Percentiles rank a stretch among this genome's conserved stretches.
phyloP scores from a whole-genome alignment of 345 rosid genomes.

The Camelina neglecta region DNA sequence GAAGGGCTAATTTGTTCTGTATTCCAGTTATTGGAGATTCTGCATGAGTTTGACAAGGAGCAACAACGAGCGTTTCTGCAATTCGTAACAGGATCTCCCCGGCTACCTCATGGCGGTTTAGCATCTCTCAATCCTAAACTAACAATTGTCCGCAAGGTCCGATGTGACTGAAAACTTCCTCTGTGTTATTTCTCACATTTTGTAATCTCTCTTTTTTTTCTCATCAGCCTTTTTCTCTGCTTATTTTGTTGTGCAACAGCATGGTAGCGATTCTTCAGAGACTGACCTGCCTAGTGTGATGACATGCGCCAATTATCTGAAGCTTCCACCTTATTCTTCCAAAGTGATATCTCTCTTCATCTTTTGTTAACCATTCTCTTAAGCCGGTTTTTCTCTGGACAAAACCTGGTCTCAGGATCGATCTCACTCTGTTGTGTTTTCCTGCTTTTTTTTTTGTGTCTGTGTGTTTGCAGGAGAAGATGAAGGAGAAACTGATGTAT shows the following conservation, averaged over 20 bases:
- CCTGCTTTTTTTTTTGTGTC: background rate
- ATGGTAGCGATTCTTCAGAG: constrained; percentile 67
- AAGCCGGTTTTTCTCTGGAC: background rate
- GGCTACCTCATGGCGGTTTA: constrained; percentile 94
- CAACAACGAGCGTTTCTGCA: constrained; percentile 83
- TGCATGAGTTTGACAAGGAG: constrained; percentile 68
- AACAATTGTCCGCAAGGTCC: constrained; percentile 92
- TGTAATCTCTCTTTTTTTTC: background rate
- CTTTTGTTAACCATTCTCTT: constrained; percentile 3
- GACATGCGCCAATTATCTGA: constrained; percentile 98
- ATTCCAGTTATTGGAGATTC: constrained; percentile 75
- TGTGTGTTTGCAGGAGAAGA: constrained; percentile 71
- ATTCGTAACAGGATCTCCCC: constrained; percentile 94
- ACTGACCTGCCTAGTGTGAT: constrained; percentile 92
- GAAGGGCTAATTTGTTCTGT: constrained; percentile 23
- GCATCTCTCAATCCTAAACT: constrained; percentile 87
- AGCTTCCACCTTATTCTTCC: constrained; percentile 90
- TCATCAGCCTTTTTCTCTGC: background rate
- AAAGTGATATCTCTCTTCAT: constrained; percentile 56
- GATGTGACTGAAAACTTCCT: background rate
- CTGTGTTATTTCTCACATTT: background rate
- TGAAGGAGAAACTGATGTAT: constrained; percentile 85
- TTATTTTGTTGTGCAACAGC: constrained; percentile 53
- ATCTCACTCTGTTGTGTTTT: constrained; percentile 23
- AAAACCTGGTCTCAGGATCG: constrained; percentile 23